phyloP scores from a whole-genome alignment of 192 early-diverging fungal species.

The Ambispora gerdemannii region DNA sequence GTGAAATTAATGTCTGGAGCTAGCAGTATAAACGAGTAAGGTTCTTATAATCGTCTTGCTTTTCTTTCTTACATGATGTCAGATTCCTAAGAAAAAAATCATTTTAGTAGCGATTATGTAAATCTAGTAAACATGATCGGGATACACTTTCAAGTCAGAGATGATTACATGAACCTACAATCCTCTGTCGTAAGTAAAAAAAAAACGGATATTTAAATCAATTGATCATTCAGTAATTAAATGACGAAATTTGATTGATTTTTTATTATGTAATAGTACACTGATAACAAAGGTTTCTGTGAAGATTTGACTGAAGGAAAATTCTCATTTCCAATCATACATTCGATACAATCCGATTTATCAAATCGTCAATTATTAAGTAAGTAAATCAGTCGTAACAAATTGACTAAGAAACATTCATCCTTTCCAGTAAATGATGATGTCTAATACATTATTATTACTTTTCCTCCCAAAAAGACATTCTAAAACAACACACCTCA shows the following conservation, averaged over 20 bases:
- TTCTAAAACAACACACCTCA: conserved; percentile 82
- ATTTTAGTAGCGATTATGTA: conserved; percentile 64
- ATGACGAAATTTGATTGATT: neutral
- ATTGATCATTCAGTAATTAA: too few species aligned
- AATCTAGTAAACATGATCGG: conserved; percentile 84
- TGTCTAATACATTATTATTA: neutral
- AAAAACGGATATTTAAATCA: too few species aligned
- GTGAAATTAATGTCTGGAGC: conserved; percentile 91
- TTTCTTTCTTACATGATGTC: neutral
- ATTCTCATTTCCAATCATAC: conserved; percentile 94
- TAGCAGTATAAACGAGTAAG: conserved; percentile 42
- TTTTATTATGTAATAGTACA: conserved; percentile 58
- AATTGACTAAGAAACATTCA: neutral
- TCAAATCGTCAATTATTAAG: conserved; percentile 69
- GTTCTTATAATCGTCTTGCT: neutral
- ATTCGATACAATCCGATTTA: conserved; percentile 68
- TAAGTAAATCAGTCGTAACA: conserved; percentile 37
- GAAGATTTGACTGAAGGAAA: conserved; percentile 99
- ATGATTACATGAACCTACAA: conserved; percentile 95
- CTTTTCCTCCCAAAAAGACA: conserved; percentile 48
- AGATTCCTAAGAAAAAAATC: neutral
- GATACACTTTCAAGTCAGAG: conserved; percentile 94
- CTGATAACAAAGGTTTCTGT: conserved; percentile 94
- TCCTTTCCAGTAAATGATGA: neutral
- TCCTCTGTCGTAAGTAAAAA: conserved; percentile 61